A percentile compares a stretch with the other conserved stretches of the same genome.
Conservation (phyloP, 2,329 filamentous ascomycete species). For the Fusarium verticillioides region DNA sequence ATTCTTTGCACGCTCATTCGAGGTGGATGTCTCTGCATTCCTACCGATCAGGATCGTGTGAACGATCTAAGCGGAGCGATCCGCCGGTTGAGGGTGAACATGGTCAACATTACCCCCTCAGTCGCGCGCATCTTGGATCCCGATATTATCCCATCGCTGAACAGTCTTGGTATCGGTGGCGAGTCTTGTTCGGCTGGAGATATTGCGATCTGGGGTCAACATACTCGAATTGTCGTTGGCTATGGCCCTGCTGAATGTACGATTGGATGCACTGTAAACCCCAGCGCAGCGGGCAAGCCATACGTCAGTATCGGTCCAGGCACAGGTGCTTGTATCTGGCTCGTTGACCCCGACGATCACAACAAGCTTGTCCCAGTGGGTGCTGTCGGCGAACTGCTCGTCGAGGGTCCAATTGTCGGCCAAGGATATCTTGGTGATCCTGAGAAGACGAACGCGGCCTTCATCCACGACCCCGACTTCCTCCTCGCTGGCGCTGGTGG, state of each 20-base stretch:
- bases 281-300: slow-evolving; percentile 50
- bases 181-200: slow-evolving; percentile 65
- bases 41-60: slow-evolving; percentile 64
- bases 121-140: slow-evolving; percentile 60
- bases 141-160: slow-evolving; percentile 57
- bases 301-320: slow-evolving; percentile 59
- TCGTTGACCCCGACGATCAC: slow-evolving; percentile 61
- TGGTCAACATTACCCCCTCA: slow-evolving; percentile 62
- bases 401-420: slow-evolving; percentile 70
- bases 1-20: slow-evolving; percentile 63
- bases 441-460: slow-evolving; percentile 66
- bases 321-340: slow-evolving; percentile 61
- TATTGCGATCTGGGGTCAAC: slow-evolving; percentile 58
- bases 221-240: slow-evolving; percentile 60
- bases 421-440: slow-evolving; percentile 69
- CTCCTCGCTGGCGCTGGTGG: slow-evolving; percentile 53
- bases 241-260: slow-evolving; percentile 67
- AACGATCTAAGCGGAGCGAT: slow-evolving; percentile 61
- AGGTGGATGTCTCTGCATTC: slow-evolving; percentile 64
- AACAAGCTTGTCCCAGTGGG: slow-evolving; percentile 60
- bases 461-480: slow-evolving; percentile 67
- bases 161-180: slow-evolving; percentile 61
- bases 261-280: slow-evolving; percentile 62
- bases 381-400: slow-evolving; percentile 62
- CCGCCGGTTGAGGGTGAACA: slow-evolving; percentile 57